Base-by-base conservation (phyloP, 805 yeast species). In the Yamadazyma philogaea region DNA sequence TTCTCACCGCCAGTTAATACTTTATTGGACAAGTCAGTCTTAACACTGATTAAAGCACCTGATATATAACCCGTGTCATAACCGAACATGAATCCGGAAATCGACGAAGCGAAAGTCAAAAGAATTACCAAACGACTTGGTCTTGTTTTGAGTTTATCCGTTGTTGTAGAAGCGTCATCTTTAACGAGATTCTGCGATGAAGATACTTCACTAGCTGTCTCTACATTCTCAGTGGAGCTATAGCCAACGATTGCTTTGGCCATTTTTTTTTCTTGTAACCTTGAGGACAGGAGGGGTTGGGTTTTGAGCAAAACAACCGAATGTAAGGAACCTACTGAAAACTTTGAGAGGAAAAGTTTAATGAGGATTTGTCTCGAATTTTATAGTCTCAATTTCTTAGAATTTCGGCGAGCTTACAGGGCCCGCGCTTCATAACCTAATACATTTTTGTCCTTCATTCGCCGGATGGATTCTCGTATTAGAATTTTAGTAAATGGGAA, bases 61-160 rank as follows among this genome's bases (percentile, higher is more conserved):
- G 98, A 91, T 32, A 91, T 90, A 64, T 91, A 91, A 52, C 98
- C 98, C 0, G 98, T 91, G 63, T 91, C 99, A 59, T 91, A 91
- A 52, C 99, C 99, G 65, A 91, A 91, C 88, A 91, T 80, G 65
- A 90, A 88, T 1, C 98, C 98, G 0, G 96, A 89, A 48, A 91
- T 83, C 6, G 96, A 89, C 0, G 96, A 80, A 20, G 82, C 81
- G 39, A 82, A 70, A 0, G 96, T 86, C 40, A 89, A 64, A 20
- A 77, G 64, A 18, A 88, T 66, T 38, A 89, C 87, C 54, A 86
- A 64, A 6, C 71, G 63, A 8, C 93, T 74, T 3, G 87, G 82
- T 44, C 65, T 73, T 10, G 75, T 43, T 33, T 52, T 37, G 11
- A 19, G 26, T 15, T 15, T 28, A 14, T 32, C 42, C 2, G 36